Conservation (phyloP, 352 stramenopile genomes). For the Pythium vanterpoolii region DNA sequence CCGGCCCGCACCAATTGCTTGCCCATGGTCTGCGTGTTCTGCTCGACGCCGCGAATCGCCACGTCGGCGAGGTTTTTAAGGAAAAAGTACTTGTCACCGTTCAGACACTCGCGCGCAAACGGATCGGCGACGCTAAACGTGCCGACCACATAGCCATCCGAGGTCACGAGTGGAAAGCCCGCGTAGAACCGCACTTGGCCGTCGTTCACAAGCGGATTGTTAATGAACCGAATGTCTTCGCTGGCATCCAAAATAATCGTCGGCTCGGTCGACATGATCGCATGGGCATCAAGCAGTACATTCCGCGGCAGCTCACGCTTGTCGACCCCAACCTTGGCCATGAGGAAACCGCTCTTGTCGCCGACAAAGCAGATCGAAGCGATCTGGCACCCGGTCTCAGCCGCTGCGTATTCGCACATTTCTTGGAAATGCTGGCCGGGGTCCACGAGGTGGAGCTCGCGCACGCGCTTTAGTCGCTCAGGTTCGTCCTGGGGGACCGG, state of each 20-base stretch:
- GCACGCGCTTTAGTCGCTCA: conserved; percentile 63
- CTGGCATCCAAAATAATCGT: conserved; percentile 79
- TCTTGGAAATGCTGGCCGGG: conserved; percentile 81
- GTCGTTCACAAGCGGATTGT: conserved; percentile 76
- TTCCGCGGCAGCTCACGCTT: conserved; percentile 79
- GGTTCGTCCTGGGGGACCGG: conserved; percentile 65
- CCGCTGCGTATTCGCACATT: conserved; percentile 83
- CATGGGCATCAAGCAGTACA: conserved; percentile 74
- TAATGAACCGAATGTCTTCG: conserved; percentile 74
- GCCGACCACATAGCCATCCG: conserved; percentile 60
- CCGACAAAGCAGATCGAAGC: conserved; percentile 81
- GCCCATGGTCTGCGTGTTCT: conserved; percentile 57
- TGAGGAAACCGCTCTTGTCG: conserved; percentile 83
- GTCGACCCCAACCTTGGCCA: conserved; percentile 72
- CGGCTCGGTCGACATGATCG: conserved; percentile 74
- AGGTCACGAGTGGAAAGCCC: conserved; percentile 70
- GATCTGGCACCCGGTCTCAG: conserved; percentile 78
- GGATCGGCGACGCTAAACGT: conserved; percentile 76
- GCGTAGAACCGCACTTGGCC: conserved; percentile 82
- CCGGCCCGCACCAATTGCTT: conserved; percentile 14
- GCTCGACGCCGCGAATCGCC: conserved; percentile 70
- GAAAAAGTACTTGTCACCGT: conserved; percentile 79
- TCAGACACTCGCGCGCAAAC: conserved; percentile 70
- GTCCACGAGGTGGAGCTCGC: conserved; percentile 70
- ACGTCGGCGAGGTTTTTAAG: conserved; percentile 81